These are phyloP conservation scores for Plasmodium chabaudi DNA, from an alignment of 169 alveolate species.

Conservation along the genomic window DNA sequence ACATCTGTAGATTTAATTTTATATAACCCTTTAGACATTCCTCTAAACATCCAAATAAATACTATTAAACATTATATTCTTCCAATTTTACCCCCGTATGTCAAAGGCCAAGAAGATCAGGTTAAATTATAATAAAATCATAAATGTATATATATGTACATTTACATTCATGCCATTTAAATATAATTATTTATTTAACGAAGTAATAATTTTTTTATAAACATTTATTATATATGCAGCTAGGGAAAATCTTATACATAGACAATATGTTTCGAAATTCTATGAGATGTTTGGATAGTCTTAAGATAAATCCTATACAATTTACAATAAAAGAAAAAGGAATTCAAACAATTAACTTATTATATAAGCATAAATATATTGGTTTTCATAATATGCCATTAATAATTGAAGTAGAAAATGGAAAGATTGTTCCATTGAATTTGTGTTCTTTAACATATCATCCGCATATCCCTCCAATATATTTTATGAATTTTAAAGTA, in stretches of 20 bases:
- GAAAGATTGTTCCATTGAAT: conserved; percentile 66
- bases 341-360: conserved; percentile 38
- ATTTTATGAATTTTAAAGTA: conserved; percentile 66
- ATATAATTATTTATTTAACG: conserved; percentile 2
- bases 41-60: conserved; percentile 57
- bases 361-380: conserved; percentile 67
- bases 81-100: conserved; percentile 75
- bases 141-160: conserved; percentile 1
- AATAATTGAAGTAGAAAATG: conserved; percentile 73
- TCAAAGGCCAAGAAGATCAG: conserved; percentile 45
- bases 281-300: conserved; percentile 71
- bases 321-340: conserved; percentile 45
- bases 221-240: conserved; percentile 4
- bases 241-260: conserved; percentile 57
- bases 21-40: conserved; percentile 54
- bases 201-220: neutral
- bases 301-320: conserved; percentile 46
- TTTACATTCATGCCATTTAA: neutral
- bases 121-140: conserved; percentile 7
- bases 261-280: conserved; percentile 61
- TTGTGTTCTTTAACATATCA: conserved; percentile 40
- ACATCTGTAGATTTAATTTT: conserved; percentile 54
- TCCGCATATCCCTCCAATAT: conserved; percentile 59
- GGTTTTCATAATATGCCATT: conserved; percentile 76
- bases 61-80: conserved; percentile 58